Evolutionary conservation across 495 filamentous ascomycete genomes (phyloP), one percentile per base, ranked within the genome.

Genomic region (Durotheca rogersii): DNA sequence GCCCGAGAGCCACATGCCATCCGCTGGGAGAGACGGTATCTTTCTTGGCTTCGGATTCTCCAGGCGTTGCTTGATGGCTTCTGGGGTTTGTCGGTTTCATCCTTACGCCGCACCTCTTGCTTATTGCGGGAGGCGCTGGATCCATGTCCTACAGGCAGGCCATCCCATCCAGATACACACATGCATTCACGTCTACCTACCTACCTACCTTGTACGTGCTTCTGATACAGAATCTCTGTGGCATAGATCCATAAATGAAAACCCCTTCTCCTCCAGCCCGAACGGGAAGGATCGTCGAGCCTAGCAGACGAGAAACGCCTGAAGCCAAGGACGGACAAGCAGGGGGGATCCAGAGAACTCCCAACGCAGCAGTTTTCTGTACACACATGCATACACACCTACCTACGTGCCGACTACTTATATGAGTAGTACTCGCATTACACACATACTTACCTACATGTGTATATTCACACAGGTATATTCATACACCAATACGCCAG

Each of bases 101-200:
- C 43, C 56, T 51, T 54, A 27, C 46, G 50, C 56, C 36, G 50
- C 45, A 51, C 23, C 39, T 18, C 27, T 47, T 51, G 36, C 45
- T 51, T 42, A 45, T 37, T 47, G 35, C 41, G 49, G 38, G 32
- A 52, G 20, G 48, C 17, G 33, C 16, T n/a, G 4, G 21, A 54
- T 33, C 56, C 56, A 53, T 59, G 56, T 46, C 30, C 39, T 53
- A 51, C n/a, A n/a, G n/a, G n/a, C n/a, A n/a, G n/a, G n/a, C n/a
- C n/a, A n/a, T n/a, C n/a, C n/a, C n/a, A n/a, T n/a, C n/a, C n/a
- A n/a, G n/a, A n/a, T n/a, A n/a, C n/a, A n/a, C n/a, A n/a, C n/a
- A n/a, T n/a, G n/a, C n/a, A n/a, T n/a, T n/a, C n/a, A n/a, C n/a
- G n/a, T n/a, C n/a, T n/a, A n/a, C 9, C 4, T 27, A 27, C 23